A percentile compares a stretch with the other conserved stretches of the same genome.
Evolutionary conservation across 1,284 basidiomycete genomes (phyloP).

Genomic region (Cutaneotrichosporon arboriforme): DNA sequence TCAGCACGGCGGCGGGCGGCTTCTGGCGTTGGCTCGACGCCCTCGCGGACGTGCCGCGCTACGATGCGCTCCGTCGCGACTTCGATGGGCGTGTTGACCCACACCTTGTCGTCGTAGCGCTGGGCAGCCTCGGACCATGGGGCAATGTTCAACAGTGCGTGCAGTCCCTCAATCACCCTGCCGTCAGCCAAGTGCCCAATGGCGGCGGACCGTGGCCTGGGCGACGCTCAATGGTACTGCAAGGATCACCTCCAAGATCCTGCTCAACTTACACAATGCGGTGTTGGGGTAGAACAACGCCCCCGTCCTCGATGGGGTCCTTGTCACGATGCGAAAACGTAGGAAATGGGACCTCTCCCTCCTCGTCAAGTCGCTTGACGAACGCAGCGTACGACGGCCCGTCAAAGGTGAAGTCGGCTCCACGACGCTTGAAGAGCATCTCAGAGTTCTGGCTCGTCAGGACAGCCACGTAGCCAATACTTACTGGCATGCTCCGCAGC

Average conservation of each 20-base stretch:
- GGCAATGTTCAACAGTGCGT: conserved; percentile 3
- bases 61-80: conserved; percentile 8
- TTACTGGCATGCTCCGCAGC: conserved; percentile 25
- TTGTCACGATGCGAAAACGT: conserved; percentile 13
- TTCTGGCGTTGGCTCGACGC: conserved; percentile 6
- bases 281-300: not conserved
- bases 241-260: not conserved
- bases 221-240: too few relatives aligned
- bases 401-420: conserved; percentile 15
- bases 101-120: conserved; percentile 10
- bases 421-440: conserved; percentile 6
- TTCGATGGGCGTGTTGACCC: conserved; percentile 2
- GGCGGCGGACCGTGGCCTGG: too few relatives aligned
- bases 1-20: conserved; percentile 7
- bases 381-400: conserved; percentile 1
- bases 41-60: conserved; percentile 6
- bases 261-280: conserved; percentile 7
- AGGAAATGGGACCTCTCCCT: not conserved
- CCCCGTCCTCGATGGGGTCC: conserved; percentile 8
- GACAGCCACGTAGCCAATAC: not conserved
- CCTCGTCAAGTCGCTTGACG: not conserved
- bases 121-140: conserved; percentile 7
- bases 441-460: conserved; percentile 4
- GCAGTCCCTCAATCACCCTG: conserved; percentile 13
- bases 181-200: not conserved